These are phyloP conservation scores for Neostapfia colusana DNA, from an alignment of 176 grass and related monocot genomes.

Conservation along the genomic window DNA sequence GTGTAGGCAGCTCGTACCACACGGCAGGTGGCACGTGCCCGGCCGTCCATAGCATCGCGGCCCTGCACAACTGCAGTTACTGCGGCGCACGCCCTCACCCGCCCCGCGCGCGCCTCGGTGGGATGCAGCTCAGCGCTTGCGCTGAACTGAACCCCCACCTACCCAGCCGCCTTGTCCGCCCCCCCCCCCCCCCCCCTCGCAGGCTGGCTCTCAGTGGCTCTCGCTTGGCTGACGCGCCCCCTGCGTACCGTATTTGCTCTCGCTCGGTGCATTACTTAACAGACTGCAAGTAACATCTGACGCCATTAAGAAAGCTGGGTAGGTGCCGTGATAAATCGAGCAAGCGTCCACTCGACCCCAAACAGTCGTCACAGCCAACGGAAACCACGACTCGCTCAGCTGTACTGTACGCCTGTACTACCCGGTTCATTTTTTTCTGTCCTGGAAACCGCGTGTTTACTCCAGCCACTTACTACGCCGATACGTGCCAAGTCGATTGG, in stretches of 20 bases:
- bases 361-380: too few species aligned
- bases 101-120: background rate
- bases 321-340: too few species aligned
- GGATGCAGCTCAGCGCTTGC: conserved; percentile 34
- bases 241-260: background rate
- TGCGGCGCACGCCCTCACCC: conserved; percentile 11
- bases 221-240: too few species aligned
- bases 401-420: too few species aligned
- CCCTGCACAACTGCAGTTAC: background rate
- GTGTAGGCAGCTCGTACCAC: background rate
- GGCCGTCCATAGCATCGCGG: background rate
- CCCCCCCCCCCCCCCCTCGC: too few species aligned
- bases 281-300: too few species aligned
- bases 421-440: background rate
- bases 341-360: too few species aligned
- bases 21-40: background rate
- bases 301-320: too few species aligned
- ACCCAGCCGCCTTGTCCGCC: background rate
- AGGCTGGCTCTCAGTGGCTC: too few species aligned
- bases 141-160: background rate
- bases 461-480: too few species aligned
- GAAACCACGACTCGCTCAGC: background rate
- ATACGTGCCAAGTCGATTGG: conserved; percentile 5
- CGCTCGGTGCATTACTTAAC: too few species aligned
- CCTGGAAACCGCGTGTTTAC: background rate